Evolutionary conservation across 495 filamentous ascomycete species (phyloP), one percentile per base, ranked within the genome.

Genomic region (Parathielavia hyrcaniae): DNA sequence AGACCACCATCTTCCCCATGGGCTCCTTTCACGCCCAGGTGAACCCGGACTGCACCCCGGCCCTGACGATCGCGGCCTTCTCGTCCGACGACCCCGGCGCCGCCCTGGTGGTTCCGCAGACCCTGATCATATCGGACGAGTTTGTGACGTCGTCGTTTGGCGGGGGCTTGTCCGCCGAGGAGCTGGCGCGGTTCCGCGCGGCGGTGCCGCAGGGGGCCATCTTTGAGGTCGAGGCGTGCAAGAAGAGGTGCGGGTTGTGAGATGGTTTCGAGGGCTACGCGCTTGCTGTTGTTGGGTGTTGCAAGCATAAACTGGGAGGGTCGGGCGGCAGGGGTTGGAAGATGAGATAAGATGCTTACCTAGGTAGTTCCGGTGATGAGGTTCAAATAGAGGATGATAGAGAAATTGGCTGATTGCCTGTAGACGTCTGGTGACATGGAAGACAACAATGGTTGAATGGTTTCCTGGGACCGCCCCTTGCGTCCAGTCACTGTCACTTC

Each of bases 1-100:
- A 50, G 47, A 50, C 47, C 8, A 50, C 47, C 26, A 50, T 50
- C 47, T 50, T 50, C 47, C 47, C 47, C 13, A 19, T 26, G 32
- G 47, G 47, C 7, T 50, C 47, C 1, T 50, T 50, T 16, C 47
- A 50, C 47, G 47, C 47, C 5, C 47, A 50, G 47, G 19, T 35
- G 30, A 50, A 50, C 47, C 47, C 47, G 16, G 47, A 50, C 9
- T 50, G 47, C 47, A 50, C 47, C 16, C 47, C 47, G 6, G 47
- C 47, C 1, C 11, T 50, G 0, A 23, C 32, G 5, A 32, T 50
- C 5, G 47, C 47, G 3, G 47, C 47, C 0, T 50, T 50, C 12
- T 14, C 30, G 9, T 50, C 47, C 2, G 47, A 50, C 7, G 47
- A 50, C n/a, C 47, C 47, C 13, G 47, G 47, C 30, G 47, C 47